A percentile compares a stretch with the other conserved stretches of the same genome.
phyloP scores from a whole-genome alignment of 768 basidiomycete species.

The Hypholoma fasciculare region DNA sequence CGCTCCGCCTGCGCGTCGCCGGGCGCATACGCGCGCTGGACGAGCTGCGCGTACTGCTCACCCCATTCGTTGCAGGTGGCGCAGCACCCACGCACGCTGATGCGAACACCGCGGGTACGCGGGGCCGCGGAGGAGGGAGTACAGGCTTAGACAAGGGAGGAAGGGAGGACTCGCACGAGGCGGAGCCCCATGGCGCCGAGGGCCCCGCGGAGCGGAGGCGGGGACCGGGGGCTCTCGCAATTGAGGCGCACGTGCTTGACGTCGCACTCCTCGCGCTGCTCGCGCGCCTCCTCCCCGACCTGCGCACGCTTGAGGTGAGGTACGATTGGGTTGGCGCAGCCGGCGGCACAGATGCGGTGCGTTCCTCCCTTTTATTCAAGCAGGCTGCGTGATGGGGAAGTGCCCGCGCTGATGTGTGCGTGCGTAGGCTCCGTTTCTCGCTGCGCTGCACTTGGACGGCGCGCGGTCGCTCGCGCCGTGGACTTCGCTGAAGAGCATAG shows the following conservation, averaged over 20 bases:
- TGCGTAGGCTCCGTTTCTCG: not conserved
- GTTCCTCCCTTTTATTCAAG: not conserved
- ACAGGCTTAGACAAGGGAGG: too few species aligned
- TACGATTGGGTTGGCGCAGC: conserved; percentile 15
- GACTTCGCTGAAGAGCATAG: not conserved
- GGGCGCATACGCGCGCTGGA: conserved; percentile 15
- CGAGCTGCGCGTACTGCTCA: conserved; percentile 11
- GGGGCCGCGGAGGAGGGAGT: too few species aligned
- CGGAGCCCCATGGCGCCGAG: too few species aligned
- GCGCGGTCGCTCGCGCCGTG: not conserved
- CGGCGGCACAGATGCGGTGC: conserved; percentile 9
- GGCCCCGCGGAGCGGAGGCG: not conserved
- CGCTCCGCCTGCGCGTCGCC: not conserved
- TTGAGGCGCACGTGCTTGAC: conserved; percentile 18
- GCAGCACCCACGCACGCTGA: not conserved
- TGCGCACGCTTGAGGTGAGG: conserved; percentile 17
- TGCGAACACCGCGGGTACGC: not conserved
- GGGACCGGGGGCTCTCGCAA: conserved; percentile 4
- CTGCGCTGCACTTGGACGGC: too few species aligned
- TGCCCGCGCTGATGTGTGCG: not conserved
- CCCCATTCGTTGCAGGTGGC: conserved; percentile 9
- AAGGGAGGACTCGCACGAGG: too few species aligned
- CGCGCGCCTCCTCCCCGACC: conserved; percentile 11
- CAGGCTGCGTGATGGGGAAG: not conserved
- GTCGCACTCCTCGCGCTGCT: conserved; percentile 13